Conservation (phyloP, 345 rosid species). For the Heritiera fomes region DNA sequence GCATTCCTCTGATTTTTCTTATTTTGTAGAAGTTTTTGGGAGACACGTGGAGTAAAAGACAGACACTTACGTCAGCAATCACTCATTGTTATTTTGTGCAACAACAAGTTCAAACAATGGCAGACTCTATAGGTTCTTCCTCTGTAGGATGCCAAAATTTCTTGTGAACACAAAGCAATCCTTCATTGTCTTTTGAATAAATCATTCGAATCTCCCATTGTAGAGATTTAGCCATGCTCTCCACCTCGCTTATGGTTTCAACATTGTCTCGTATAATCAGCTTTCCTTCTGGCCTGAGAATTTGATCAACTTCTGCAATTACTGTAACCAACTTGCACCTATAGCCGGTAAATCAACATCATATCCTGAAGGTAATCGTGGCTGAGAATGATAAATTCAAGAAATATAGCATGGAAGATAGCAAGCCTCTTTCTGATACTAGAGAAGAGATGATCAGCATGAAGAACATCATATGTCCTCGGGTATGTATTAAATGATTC, state of each 20-base stretch:
- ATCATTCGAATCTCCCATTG: too few species aligned
- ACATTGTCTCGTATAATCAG: slow-evolving; percentile 64
- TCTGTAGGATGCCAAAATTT: too few species aligned
- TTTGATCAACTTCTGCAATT: slow-evolving; percentile 75
- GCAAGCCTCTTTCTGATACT: slow-evolving; percentile 54
- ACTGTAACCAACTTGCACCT: slow-evolving; percentile 66
- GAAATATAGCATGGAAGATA: background rate
- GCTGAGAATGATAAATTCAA: background rate
- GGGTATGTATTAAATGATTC: slow-evolving; percentile 90
- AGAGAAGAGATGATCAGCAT: slow-evolving; percentile 78
- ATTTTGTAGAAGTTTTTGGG: too few species aligned
- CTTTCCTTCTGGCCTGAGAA: slow-evolving; percentile 78
- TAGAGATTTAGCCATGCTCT: too few species aligned
- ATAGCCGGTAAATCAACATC: slow-evolving; percentile 21
- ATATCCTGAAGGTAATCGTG: background rate
- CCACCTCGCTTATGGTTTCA: slow-evolving; percentile 58
- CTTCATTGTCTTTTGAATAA: too few species aligned
- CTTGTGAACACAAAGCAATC: too few species aligned
- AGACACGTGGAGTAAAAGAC: too few species aligned
- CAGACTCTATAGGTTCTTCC: too few species aligned
- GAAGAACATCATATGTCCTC: slow-evolving; percentile 82
- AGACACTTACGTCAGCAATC: too few species aligned
- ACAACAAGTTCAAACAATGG: too few species aligned
- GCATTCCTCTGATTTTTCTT: too few species aligned
- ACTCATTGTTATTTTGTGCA: too few species aligned